Base-by-base conservation (phyloP, 306 rosid genomes). In the Glycyrrhiza uralensis region DNA sequence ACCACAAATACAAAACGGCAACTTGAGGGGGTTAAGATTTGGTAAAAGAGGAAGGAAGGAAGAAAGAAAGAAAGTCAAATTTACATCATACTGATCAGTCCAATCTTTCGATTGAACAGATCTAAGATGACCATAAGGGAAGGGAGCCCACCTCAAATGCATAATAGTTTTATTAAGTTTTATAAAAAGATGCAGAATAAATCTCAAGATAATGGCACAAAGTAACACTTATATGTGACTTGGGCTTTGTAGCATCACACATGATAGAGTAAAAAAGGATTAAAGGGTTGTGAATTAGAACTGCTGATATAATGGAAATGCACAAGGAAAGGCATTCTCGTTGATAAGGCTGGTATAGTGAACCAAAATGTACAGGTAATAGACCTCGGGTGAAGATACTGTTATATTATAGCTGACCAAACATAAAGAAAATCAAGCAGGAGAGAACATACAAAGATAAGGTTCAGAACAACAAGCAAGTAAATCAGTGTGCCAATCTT, bases 381-480 rank as follows among this genome's bases (percentile, higher is more conserved):
- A 76, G 49, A 22, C n/a, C 35, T 22, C 23, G 18, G 15, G 26
- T 23, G 28, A 66, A 30, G 36, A 36, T 26, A 42, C 8, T 17
- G 60, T 59, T 66, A 67, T 17, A 60, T 2, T 24, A 45, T 23
- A 54, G 39, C 19, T 11, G 26, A 28, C 59, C 11, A 41, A 50
- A 54, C 41, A 55, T 33, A 35, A 45, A 29, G 28, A 75, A 74
- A 70, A 23, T 18, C 51, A 51, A 45, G 78, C 4, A 56, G 41
- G 72, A 78, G 79, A 76, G 50, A 63, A 85, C 96, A 24, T 89
- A 95, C 99, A 95, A 55, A 95, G 86, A 57, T 78, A 84, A 55
- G 96, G 97, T 66, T 95, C 96, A 20, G 99, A 87, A 78, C 97
- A 95, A 78, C 99, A 95, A 63, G 90, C 91, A 22, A 95, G 99